A percentile compares a stretch with the other conserved stretches of the same genome.
phyloP scores from a whole-genome alignment of 768 basidiomycete genomes.

The Suillus plorans region DNA sequence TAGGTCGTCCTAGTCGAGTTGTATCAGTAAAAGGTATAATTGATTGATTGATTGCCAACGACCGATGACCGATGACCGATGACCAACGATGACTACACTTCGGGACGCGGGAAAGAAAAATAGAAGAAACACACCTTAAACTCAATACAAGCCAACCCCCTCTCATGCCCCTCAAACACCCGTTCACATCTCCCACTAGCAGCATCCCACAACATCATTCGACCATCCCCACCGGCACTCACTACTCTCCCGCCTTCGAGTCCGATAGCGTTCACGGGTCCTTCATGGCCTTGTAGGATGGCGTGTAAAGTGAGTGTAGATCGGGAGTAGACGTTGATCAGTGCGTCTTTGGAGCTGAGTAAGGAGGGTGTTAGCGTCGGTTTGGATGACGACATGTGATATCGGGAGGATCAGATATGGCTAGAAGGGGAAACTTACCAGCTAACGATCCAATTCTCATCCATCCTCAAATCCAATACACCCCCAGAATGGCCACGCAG shows the following conservation, averaged over 20 bases:
- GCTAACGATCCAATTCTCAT: constrained; percentile 84
- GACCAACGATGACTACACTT: not conserved
- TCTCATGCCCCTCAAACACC: constrained; percentile 86
- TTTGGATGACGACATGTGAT: not conserved
- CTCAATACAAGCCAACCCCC: constrained; percentile 90
- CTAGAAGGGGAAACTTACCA: constrained; percentile 59
- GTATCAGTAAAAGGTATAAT: constrained; percentile 1
- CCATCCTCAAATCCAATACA: constrained; percentile 81
- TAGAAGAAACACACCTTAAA: constrained; percentile 59
- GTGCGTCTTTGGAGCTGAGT: constrained; percentile 75
- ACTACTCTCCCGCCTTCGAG: constrained; percentile 70
- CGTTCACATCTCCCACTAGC: constrained; percentile 67
- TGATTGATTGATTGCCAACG: constrained; percentile 3
- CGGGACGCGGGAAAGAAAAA: not conserved
- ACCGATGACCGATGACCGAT: not conserved
- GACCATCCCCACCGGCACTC: constrained; percentile 89
- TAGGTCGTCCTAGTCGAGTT: constrained; percentile 55
- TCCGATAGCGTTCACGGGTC: constrained; percentile 90
- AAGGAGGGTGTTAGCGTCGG: constrained; percentile 8
- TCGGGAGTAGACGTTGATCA: constrained; percentile 81
- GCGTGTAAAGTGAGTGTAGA: constrained; percentile 60
- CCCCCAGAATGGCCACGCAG: constrained; percentile 78
- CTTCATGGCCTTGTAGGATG: constrained; percentile 78
- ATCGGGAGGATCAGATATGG: not conserved
- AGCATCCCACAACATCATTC: constrained; percentile 91